A percentile compares a stretch with the other conserved stretches of the same genome.
phyloP scores from a whole-genome alignment of 108 stramenopile species.

The Seminavis robusta region DNA sequence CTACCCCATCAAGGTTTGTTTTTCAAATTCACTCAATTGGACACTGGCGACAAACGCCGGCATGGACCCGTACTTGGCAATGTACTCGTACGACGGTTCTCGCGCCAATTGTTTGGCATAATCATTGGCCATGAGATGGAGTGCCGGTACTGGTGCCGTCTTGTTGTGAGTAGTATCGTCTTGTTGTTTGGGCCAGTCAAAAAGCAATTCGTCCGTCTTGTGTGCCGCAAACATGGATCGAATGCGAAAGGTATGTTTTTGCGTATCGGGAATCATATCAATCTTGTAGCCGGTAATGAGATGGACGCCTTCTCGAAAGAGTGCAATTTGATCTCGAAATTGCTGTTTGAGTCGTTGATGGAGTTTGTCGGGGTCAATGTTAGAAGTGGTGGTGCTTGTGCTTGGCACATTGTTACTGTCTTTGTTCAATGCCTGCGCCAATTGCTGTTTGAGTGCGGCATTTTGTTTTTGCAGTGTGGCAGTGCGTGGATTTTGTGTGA shows the following conservation, averaged over 20 bases:
- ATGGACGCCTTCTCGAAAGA: constrained; percentile 92
- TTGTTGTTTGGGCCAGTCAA: constrained; percentile 69
- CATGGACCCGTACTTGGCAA: constrained; percentile 78
- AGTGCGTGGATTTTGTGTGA: constrained; percentile 68
- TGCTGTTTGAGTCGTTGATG: constrained; percentile 87
- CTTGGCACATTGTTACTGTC: not conserved
- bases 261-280: constrained; percentile 78
- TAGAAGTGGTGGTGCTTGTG: not conserved
- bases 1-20: constrained; percentile 74
- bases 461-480: constrained; percentile 69
- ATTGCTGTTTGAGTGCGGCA: constrained; percentile 40
- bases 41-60: constrained; percentile 94
- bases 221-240: constrained; percentile 92
- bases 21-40: constrained; percentile 84
- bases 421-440: constrained; percentile 35
- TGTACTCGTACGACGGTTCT: constrained; percentile 67
- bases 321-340: constrained; percentile 87
- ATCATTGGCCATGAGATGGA: constrained; percentile 85
- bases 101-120: constrained; percentile 69
- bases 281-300: constrained; percentile 91
- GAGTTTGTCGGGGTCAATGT: constrained; percentile 74
- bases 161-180: constrained; percentile 24
- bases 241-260: constrained; percentile 73
- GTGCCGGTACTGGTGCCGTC: not conserved
- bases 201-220: constrained; percentile 87